Conservation (phyloP, 805 yeast species). For the Nakazawaea ishiwadae region DNA sequence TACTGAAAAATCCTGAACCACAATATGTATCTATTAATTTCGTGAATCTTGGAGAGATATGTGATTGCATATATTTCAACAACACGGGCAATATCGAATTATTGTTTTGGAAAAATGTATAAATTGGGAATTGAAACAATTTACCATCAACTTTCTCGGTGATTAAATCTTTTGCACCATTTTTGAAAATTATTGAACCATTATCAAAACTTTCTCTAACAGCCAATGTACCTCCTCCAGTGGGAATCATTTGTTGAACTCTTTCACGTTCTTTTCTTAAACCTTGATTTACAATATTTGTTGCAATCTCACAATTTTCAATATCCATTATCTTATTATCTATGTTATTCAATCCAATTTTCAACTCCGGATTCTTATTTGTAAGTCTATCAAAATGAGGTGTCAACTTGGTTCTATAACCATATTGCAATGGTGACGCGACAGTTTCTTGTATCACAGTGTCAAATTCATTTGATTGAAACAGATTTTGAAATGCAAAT, state of each 20-base stretch:
- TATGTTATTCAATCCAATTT: slow-evolving; percentile 62
- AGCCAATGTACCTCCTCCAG: slow-evolving; percentile 18
- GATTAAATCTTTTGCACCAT: slow-evolving; percentile 24
- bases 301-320: slow-evolving; percentile 32
- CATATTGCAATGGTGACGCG: slow-evolving; percentile 70
- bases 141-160: slow-evolving; percentile 32
- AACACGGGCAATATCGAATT: slow-evolving; percentile 31
- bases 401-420: slow-evolving; percentile 88
- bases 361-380: slow-evolving; percentile 42
- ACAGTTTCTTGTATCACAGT: slow-evolving; percentile 35
- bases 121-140: slow-evolving; percentile 33
- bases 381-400: slow-evolving; percentile 89
- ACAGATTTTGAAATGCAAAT: slow-evolving; percentile 33
- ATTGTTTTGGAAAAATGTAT: slow-evolving; percentile 38
- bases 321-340: slow-evolving; percentile 25
- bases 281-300: slow-evolving; percentile 25
- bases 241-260: slow-evolving; percentile 2
- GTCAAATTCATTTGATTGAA: neutral
- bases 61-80: slow-evolving; percentile 25
- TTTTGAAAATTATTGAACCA: slow-evolving; percentile 26
- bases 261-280: slow-evolving; percentile 14
- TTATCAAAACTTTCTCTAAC: slow-evolving; percentile 32
- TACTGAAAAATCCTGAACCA: slow-evolving; percentile 42
- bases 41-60: slow-evolving; percentile 17
- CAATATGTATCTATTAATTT: slow-evolving; percentile 39